phyloP scores from a whole-genome alignment of 305 asterid species.

The Petunia hybrid region DNA sequence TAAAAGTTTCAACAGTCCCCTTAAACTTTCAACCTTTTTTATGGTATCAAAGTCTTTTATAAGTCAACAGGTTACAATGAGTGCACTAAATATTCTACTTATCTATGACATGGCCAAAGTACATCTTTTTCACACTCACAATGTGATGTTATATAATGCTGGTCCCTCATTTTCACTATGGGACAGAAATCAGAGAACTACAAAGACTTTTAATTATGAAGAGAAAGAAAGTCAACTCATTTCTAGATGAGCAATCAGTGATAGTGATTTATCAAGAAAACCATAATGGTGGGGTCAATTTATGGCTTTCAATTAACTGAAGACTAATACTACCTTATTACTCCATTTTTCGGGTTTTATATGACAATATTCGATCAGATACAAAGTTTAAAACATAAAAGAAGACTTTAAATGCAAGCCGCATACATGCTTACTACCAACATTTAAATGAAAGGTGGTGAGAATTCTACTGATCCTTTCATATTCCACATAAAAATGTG shows the following conservation, averaged over 20 bases:
- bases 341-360: neutral
- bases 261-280: neutral
- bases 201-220: conserved; percentile 14
- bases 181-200: neutral
- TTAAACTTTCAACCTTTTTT: neutral
- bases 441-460: too few species aligned
- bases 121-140: neutral
- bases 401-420: too few species aligned
- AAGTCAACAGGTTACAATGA: conserved; percentile 2
- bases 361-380: neutral
- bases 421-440: neutral
- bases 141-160: neutral
- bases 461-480: neutral
- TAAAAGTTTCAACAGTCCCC: neutral
- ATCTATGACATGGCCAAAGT: neutral
- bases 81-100: neutral
- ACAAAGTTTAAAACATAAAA: neutral
- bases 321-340: too few species aligned
- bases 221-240: neutral
- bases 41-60: neutral
- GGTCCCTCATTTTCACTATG: conserved; percentile 10
- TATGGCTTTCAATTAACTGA: too few species aligned
- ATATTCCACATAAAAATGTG: neutral
- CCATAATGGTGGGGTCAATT: neutral
- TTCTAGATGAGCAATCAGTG: conserved; percentile 16